phyloP scores from a whole-genome alignment of 305 asterid species.

The Fraxinus angustifolia region DNA sequence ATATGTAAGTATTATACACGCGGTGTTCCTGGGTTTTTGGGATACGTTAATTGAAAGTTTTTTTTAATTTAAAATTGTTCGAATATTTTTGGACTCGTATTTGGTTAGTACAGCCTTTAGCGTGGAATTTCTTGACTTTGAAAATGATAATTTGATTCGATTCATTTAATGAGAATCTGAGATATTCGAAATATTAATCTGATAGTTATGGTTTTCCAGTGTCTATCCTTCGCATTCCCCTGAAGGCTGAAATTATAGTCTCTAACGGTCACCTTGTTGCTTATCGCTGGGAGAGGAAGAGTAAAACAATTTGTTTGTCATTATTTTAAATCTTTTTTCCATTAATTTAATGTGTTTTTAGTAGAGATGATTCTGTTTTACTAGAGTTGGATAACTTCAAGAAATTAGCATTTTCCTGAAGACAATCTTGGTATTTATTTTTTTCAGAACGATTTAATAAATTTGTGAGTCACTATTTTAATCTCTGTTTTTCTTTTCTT shows the following conservation, averaged over 20 bases:
- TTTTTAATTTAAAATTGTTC: neutral
- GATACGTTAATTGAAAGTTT: neutral
- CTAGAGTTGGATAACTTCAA: constrained; percentile 15
- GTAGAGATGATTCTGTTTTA: neutral
- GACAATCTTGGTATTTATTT: neutral
- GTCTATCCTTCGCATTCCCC: neutral
- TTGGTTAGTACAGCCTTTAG: constrained; percentile 19
- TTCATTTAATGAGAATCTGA: neutral
- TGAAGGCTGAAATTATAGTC: neutral
- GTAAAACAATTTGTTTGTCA: constrained; percentile 17
- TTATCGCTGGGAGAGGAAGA: constrained; percentile 18
- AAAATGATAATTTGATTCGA: constrained; percentile 2
- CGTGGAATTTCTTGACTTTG: constrained; percentile 16
- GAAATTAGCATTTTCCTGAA: neutral
- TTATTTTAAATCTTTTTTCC: neutral
- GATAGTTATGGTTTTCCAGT: neutral
- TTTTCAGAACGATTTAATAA: neutral
- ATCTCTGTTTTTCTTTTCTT: neutral
- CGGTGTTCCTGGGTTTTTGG: neutral
- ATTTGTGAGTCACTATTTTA: neutral
- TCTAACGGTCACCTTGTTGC: constrained; percentile 35
- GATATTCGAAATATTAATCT: neutral
- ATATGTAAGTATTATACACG: neutral
- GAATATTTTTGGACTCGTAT: constrained; percentile 16
- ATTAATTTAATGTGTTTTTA: neutral